Conservation (phyloP, 2,329 filamentous ascomycete species). For the Alternaria sp. region DNA sequence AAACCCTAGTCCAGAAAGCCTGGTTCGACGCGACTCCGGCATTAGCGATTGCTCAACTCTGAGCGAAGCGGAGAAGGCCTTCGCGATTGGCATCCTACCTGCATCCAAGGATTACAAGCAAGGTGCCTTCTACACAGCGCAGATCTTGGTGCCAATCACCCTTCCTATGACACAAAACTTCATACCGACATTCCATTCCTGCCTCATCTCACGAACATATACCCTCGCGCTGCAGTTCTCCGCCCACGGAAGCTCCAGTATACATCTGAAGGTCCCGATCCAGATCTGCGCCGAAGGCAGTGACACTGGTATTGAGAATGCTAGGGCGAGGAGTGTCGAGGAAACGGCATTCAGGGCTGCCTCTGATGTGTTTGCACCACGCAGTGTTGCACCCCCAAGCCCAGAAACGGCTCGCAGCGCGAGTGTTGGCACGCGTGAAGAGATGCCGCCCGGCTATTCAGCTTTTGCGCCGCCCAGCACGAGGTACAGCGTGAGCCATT, state of each 20-base stretch:
- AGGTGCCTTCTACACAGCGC: conserved; percentile 64
- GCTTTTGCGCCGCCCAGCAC: conserved; percentile 22
- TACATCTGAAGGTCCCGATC: conserved; percentile 54
- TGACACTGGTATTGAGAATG: conserved; percentile 41
- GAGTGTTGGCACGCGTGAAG: conserved; percentile 19
- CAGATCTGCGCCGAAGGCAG: conserved; percentile 53
- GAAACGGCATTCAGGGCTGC: conserved; percentile 31
- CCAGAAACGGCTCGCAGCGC: conserved; percentile 10
- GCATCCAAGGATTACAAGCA: conserved; percentile 53
- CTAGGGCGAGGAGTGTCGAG: conserved; percentile 39
- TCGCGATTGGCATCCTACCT: conserved; percentile 41
- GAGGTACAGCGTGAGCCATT: conserved; percentile 10
- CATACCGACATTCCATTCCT: conserved; percentile 73
- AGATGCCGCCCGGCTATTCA: conserved; percentile 40
- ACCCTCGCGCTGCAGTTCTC: conserved; percentile 64
- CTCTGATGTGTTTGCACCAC: conserved; percentile 44
- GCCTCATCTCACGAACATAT: conserved; percentile 70
- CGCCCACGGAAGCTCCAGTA: conserved; percentile 45
- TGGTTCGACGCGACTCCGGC: conserved; percentile 51
- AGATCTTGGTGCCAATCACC: conserved; percentile 67
- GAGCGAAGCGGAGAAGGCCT: conserved; percentile 16
- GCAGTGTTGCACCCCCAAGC: conserved; percentile 43
- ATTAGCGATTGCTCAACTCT: conserved; percentile 43
- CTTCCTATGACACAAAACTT: conserved; percentile 67
- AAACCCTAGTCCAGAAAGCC: conserved; percentile 34